phyloP scores from a whole-genome alignment of 306 rosid species.

The Cucumis sativus region DNA sequence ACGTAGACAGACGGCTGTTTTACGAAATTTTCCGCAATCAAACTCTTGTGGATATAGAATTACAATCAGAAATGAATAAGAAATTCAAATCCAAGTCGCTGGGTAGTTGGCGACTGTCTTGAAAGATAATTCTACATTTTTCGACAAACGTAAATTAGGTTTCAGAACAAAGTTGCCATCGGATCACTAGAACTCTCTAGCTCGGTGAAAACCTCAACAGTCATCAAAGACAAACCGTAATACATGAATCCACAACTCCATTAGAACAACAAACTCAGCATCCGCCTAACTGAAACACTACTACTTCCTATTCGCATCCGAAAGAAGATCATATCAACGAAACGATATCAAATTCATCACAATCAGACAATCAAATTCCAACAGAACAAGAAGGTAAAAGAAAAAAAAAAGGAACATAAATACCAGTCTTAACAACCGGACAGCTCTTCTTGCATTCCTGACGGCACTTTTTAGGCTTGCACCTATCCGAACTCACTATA shows the following conservation, averaged over 20 bases:
- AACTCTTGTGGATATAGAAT: not conserved
- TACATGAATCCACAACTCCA: not conserved
- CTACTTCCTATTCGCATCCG: not conserved
- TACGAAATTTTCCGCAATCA: not conserved
- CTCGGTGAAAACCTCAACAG: not conserved
- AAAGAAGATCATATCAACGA: not conserved
- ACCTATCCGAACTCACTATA: conserved; percentile 75
- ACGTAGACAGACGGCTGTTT: not conserved
- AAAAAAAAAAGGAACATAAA: not conserved
- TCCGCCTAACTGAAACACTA: not conserved
- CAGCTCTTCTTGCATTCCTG: conserved; percentile 98
- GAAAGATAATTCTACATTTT: not conserved
- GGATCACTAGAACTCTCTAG: not conserved
- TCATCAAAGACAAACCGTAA: not conserved
- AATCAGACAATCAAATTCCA: not conserved
- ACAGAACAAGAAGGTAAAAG: not conserved
- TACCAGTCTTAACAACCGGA: conserved; percentile 89
- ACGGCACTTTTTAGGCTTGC: conserved; percentile 96
- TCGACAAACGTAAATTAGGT: not conserved
- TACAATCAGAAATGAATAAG: not conserved
- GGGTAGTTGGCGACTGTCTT: not conserved
- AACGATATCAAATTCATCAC: not conserved
- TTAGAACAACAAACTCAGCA: not conserved
- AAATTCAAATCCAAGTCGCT: not conserved
- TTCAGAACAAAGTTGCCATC: not conserved